phyloP scores from a whole-genome alignment of 169 alveolate genomes.

The Eimeria acervulina region DNA sequence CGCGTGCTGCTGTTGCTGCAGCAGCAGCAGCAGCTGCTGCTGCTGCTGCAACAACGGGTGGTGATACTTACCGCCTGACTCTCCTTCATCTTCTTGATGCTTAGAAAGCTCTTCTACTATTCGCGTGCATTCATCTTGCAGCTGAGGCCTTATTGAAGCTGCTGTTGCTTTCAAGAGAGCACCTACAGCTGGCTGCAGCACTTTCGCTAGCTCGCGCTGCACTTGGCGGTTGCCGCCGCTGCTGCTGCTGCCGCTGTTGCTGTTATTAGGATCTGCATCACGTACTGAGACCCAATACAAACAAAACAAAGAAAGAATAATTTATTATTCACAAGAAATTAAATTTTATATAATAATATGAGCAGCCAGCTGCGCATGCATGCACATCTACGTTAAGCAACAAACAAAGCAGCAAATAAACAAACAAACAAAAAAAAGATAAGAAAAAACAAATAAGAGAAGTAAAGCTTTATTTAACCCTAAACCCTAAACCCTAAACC shows the following conservation, averaged over 20 bases:
- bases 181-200: not conserved
- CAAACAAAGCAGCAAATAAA: too few species aligned
- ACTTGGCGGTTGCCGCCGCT: not conserved
- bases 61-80: not conserved
- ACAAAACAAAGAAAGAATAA: too few species aligned
- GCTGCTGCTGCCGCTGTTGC: not conserved
- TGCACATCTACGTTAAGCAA: too few species aligned
- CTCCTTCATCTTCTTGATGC: not conserved
- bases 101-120: not conserved
- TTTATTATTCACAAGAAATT: too few species aligned
- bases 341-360: too few species aligned
- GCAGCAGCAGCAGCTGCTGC: not conserved
- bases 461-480: too few species aligned
- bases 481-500: not conserved
- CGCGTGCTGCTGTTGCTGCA: too few species aligned
- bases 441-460: too few species aligned
- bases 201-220: not conserved
- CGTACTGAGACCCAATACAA: too few species aligned
- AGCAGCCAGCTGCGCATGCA: too few species aligned
- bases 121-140: not conserved
- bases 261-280: too few species aligned
- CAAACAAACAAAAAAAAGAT: too few species aligned
- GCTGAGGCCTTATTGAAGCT: not conserved
- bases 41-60: not conserved
- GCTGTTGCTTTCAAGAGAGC: not conserved